A percentile compares a stretch with the other conserved stretches of the same genome.
Conservation (phyloP, 208 protist species). For the Acanthamoeba rhysodes region DNA sequence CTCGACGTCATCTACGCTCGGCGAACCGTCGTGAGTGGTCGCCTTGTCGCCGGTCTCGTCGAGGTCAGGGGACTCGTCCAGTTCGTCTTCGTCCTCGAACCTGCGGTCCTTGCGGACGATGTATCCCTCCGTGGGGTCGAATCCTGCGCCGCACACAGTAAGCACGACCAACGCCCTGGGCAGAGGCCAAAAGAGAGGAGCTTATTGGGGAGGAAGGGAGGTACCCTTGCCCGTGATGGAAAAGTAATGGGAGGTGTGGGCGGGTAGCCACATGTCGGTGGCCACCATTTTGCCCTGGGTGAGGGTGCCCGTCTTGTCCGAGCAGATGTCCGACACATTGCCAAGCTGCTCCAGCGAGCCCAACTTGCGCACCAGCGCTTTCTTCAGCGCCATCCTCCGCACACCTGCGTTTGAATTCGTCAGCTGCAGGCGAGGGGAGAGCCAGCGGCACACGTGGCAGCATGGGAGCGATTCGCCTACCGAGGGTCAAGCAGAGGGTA, state of each 20-base stretch:
- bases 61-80: neutral
- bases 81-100: constrained; percentile 3
- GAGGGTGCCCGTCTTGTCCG: constrained; percentile 99
- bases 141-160: neutral
- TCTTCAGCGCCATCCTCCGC: constrained; percentile 93
- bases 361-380: constrained; percentile 65
- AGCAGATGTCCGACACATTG: constrained; percentile 98
- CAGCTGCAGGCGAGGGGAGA: neutral
- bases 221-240: constrained; percentile 36
- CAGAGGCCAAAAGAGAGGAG: neutral
- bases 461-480: neutral
- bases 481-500: constrained; percentile 72
- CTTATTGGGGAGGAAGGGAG: no score
- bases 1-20: neutral
- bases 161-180: neutral
- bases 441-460: no score
- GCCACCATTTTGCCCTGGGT: constrained; percentile 99
- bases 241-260: constrained; percentile 36
- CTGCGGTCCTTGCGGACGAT: constrained; percentile 11
- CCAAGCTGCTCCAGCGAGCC: constrained; percentile 91
- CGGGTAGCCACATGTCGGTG: constrained; percentile 75
- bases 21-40: neutral
- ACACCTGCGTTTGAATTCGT: neutral
- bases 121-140: constrained; percentile 27
- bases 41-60: neutral